Evolutionary conservation across 2,329 filamentous ascomycete species (phyloP), one percentile per base, ranked within the genome.

Genomic region (Cercospora sp.): DNA sequence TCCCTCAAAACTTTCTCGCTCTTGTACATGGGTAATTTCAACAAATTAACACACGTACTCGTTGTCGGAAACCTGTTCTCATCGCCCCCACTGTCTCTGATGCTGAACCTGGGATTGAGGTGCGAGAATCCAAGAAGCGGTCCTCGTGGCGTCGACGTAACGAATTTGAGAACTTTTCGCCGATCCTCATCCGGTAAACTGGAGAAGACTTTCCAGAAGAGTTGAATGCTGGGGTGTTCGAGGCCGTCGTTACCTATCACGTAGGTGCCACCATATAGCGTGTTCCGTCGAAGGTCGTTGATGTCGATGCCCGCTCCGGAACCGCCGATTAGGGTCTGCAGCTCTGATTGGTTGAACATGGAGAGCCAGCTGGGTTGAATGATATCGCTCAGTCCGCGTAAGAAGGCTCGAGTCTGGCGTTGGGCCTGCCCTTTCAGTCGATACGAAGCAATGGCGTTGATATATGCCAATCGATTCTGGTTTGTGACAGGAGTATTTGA

Each of bases 271-370:
- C 92, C 91, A 79, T 98, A 99, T 2, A 88, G 80, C 0, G 95
- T 98, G 80, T 98, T 91, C 64, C 84, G 85, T 26, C 94, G 88
- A 49, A 98, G 85, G 78, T 99, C 95, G 30, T 91, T 88, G 40
- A 99, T 86, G 75, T 97, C 91, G 67, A 99, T 96, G 70, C 92
- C 89, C 9, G 90, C 90, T 8, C 69, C 70, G 7, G 97, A 93
- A 53, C 95, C 95, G 63, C 93, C 92, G 16, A 99, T 91, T 5
- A 99, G 89, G 1, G 92, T 95, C 81, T 98, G 95, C 4, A 99
- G 86, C 79, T 99, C 95, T 3, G 88, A 88, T 79, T 97, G 94
- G 79, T 99, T 99, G 84, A 99, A 99, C 95, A 99, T 98, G 75
- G 91, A 93, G 4, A 99, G 86, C 95, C 95, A 99, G 3, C 88